phyloP scores from a whole-genome alignment of 768 basidiomycete species.

The Strobilomyces dryophilus region DNA sequence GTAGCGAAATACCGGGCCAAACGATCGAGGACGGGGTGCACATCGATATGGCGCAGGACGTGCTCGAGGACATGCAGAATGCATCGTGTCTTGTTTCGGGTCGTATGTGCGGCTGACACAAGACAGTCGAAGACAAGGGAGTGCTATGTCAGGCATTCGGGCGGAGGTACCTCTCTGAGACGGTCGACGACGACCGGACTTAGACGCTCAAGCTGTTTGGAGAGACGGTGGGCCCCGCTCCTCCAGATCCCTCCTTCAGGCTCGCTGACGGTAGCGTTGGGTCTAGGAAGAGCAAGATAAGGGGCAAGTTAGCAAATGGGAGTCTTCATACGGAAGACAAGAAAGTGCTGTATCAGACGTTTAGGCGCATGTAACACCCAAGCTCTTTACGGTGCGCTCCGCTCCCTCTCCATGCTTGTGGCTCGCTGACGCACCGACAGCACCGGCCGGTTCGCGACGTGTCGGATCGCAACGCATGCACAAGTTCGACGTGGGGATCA shows the following conservation, averaged over 20 bases:
- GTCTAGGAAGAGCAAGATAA: no score
- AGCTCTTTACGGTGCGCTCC: no score
- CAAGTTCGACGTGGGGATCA: conserved; percentile 62
- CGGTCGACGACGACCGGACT: conserved; percentile 66
- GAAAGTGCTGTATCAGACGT: no score
- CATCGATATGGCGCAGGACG: conserved; percentile 50
- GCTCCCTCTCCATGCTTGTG: no score
- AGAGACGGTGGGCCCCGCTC: conserved; percentile 27
- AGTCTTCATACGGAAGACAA: no score
- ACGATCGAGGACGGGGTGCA: conserved; percentile 43
- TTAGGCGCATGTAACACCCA: no score
- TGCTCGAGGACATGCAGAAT: conserved; percentile 60
- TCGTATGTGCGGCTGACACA: not conserved
- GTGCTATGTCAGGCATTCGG: conserved; percentile 60
- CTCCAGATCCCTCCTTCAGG: no score
- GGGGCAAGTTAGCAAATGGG: no score
- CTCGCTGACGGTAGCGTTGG: no score
- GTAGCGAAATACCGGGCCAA: conserved; percentile 40
- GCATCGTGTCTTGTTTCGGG: conserved; percentile 27
- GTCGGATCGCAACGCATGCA: conserved; percentile 61
- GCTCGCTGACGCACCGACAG: no score
- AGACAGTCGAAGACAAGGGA: conserved; percentile 53
- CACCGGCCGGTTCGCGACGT: conserved; percentile 59
- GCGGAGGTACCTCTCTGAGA: conserved; percentile 64
- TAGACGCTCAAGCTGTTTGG: conserved; percentile 59